phyloP scores from a whole-genome alignment of 345 rosid species.

The Salix arbutifolia region DNA sequence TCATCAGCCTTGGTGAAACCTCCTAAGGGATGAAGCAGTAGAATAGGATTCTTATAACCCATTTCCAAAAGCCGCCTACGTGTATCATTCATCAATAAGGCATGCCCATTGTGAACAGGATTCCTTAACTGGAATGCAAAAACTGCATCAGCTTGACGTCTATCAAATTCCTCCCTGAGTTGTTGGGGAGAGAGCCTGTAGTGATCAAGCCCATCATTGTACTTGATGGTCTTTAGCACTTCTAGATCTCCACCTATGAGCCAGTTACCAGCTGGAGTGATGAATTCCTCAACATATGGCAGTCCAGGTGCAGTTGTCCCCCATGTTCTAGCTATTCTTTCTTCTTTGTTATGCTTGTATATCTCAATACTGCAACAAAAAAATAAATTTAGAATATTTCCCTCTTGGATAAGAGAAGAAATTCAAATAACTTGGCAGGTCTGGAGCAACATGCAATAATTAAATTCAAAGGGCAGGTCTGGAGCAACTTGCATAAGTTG shows the following conservation, averaged over 20 bases:
- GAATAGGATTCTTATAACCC: constrained; percentile 90
- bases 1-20: constrained; percentile 94
- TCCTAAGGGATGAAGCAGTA: constrained; percentile 92
- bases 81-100: constrained; percentile 89
- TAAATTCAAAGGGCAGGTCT: not conserved
- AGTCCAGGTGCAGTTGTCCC: constrained; percentile 85
- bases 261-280: constrained; percentile 83
- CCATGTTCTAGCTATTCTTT: constrained; percentile 92
- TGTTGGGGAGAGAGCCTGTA: constrained; percentile 85
- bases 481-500: not conserved
- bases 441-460: not conserved
- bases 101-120: constrained; percentile 96
- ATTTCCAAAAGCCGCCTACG: constrained; percentile 68
- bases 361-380: constrained; percentile 61
- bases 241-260: constrained; percentile 90
- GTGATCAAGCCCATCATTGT: constrained; percentile 94
- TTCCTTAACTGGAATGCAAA: constrained; percentile 94
- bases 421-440: not conserved
- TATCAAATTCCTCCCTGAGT: constrained; percentile 74
- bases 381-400: not conserved
- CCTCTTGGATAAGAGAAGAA: not conserved
- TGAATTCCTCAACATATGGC: constrained; percentile 82
- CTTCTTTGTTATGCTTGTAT: constrained; percentile 90
- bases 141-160: constrained; percentile 88
- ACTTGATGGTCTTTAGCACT: constrained; percentile 69